Percentiles rank a stretch among this genome's conserved stretches.
phyloP scores from a whole-genome alignment of 805 yeast species.

The Yarrowia sp. region DNA sequence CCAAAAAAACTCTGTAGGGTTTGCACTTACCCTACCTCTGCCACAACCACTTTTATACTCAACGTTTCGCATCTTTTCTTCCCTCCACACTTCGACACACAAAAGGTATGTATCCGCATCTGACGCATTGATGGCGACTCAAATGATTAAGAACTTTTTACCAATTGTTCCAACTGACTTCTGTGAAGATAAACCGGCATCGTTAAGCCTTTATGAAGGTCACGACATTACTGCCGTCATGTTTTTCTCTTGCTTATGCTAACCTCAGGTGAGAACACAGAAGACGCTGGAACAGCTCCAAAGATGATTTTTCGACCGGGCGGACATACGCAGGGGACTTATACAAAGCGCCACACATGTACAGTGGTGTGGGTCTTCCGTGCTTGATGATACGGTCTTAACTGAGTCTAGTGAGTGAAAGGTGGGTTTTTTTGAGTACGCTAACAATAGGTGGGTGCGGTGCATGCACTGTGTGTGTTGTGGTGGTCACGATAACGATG shows the following conservation, averaged over 20 bases:
- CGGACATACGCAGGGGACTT: conserved; percentile 14
- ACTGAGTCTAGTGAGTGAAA: background rate
- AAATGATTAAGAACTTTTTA: conserved; percentile 22
- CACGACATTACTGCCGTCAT: background rate
- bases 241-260: background rate
- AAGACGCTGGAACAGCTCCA: background rate
- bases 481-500: no score
- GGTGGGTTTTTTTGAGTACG: background rate
- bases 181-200: conserved; percentile 27
- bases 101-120: conserved; percentile 21
- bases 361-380: conserved; percentile 17
- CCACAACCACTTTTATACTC: background rate
- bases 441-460: background rate
- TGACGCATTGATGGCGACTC: background rate
- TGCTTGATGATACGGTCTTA: conserved; percentile 25
- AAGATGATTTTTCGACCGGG: conserved; percentile 26
- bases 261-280: conserved; percentile 23
- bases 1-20: background rate
- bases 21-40: background rate
- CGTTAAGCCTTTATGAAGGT: conserved; percentile 26
- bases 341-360: conserved; percentile 15
- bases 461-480: background rate
- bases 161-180: conserved; percentile 26
- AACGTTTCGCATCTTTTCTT: background rate
- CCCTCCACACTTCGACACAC: conserved; percentile 3